Evolutionary conservation across 139 green algal genomes (phyloP).

Genomic region (Chlamydomonas incerta): DNA sequence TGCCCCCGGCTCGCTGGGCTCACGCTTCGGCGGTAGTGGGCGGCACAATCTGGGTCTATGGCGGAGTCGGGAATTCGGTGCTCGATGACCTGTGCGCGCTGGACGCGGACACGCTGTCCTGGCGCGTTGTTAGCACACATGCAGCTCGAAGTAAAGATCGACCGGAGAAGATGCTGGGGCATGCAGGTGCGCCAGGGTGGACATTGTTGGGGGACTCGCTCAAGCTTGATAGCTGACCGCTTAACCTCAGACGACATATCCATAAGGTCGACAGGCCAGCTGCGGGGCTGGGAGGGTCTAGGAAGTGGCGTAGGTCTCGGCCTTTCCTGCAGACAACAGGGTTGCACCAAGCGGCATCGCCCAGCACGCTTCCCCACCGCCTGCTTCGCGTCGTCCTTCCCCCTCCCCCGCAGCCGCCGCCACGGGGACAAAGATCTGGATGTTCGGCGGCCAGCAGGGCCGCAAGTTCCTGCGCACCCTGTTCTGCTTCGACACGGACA

Average conservation of each 20-base stretch:
- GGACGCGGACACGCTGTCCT: slow-evolving; percentile 48
- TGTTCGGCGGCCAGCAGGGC: slow-evolving; percentile 64
- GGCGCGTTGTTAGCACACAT: slow-evolving; percentile 35
- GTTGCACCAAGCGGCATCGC: too few species aligned
- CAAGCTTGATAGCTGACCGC: too few species aligned
- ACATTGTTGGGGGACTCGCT: too few species aligned
- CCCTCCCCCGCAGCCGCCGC: not conserved
- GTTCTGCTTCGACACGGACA: slow-evolving; percentile 54
- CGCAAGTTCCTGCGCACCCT: slow-evolving; percentile 58
- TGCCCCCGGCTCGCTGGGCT: slow-evolving; percentile 50
- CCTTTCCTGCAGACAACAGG: too few species aligned
- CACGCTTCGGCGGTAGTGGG: slow-evolving; percentile 39
- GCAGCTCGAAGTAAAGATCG: slow-evolving; percentile 46
- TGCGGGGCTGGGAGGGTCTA: too few species aligned
- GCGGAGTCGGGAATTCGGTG: slow-evolving; percentile 49
- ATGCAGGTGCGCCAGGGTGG: slow-evolving; percentile 52
- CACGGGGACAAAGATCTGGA: slow-evolving; percentile 44
- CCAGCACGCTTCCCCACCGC: not conserved
- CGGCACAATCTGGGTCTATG: slow-evolving; percentile 48
- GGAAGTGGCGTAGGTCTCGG: too few species aligned
- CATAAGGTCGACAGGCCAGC: too few species aligned
- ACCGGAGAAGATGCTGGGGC: slow-evolving; percentile 56
- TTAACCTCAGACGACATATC: too few species aligned
- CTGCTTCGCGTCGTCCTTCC: not conserved
- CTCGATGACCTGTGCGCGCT: slow-evolving; percentile 54